Evolutionary conservation across 129 eudicot genomes (phyloP).

Genomic region (Chrysanthemum makinoi): DNA sequence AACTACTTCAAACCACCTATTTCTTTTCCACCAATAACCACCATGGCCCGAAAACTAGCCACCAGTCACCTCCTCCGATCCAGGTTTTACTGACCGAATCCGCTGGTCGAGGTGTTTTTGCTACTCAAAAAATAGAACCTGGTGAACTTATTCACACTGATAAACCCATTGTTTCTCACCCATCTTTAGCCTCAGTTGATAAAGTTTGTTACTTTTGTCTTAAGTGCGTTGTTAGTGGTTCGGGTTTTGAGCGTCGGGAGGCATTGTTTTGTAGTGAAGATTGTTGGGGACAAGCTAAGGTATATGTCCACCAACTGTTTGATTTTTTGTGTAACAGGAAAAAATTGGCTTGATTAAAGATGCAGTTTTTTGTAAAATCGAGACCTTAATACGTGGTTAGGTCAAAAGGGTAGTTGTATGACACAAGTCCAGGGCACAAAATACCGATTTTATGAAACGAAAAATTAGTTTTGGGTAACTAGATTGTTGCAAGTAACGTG

Average conservation of each 20-base stretch:
- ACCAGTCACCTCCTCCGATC: slow-evolving; percentile 65
- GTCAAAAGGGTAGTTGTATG: no score
- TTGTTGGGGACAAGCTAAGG: slow-evolving; percentile 68
- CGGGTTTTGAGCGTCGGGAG: slow-evolving; percentile 7
- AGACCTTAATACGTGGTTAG: no score
- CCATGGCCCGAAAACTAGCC: slow-evolving; percentile 29
- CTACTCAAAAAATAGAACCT: slow-evolving; percentile 64
- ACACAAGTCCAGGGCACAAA: no score
- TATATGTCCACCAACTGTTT: slow-evolving; percentile 49
- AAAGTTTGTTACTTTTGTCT: slow-evolving; percentile 74
- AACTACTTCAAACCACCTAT: slow-evolving; percentile 17
- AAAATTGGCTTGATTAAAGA: neutral
- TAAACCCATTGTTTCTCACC: slow-evolving; percentile 67
- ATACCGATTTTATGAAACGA: neutral
- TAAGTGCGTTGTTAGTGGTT: slow-evolving; percentile 21
- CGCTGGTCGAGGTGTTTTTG: slow-evolving; percentile 89
- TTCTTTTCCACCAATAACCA: slow-evolving; percentile 32
- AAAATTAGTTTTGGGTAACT: neutral
- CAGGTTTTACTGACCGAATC: slow-evolving; percentile 64
- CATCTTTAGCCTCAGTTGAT: slow-evolving; percentile 49
- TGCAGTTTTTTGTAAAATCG: neutral
- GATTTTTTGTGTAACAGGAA: slow-evolving; percentile 32
- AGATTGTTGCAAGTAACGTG: neutral
- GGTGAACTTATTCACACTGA: slow-evolving; percentile 91
- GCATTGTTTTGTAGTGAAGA: slow-evolving; percentile 63